phyloP scores from a whole-genome alignment of 2,329 filamentous ascomycete genomes.

The Diaporthe capsici region DNA sequence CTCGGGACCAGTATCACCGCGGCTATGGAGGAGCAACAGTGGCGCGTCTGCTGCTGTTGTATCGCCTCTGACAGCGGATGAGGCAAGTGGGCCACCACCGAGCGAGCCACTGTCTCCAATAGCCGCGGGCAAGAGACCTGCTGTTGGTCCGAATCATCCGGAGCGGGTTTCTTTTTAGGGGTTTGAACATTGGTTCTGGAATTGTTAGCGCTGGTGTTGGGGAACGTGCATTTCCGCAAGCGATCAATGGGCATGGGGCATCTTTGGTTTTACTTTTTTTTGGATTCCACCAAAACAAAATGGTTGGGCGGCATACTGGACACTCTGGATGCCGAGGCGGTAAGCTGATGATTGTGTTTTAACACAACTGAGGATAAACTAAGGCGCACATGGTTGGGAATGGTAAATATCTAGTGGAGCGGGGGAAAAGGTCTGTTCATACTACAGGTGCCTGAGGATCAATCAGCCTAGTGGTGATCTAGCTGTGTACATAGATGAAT shows the following conservation, averaged over 20 bases:
- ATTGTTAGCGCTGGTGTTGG: constrained; percentile 38
- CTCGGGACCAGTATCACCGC: constrained; percentile 31
- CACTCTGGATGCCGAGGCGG: constrained; percentile 11
- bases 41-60: constrained; percentile 15
- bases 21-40: constrained; percentile 39
- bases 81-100: constrained; percentile 5
- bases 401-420: not conserved
- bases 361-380: constrained; percentile 11
- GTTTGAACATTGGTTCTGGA: not conserved
- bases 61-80: constrained; percentile 20
- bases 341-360: not conserved
- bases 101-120: constrained; percentile 23
- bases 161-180: constrained; percentile 3
- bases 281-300: constrained; percentile 26
- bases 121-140: constrained; percentile 16
- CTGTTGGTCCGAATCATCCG: not conserved
- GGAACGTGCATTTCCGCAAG: constrained; percentile 30
- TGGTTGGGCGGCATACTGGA: not conserved
- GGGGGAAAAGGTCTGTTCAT: constrained; percentile 16
- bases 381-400: constrained; percentile 7
- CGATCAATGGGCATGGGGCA: constrained; percentile 22
- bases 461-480: constrained; percentile 7
- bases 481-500: constrained; percentile 29
- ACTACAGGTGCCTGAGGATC: constrained; percentile 16
- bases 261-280: not conserved